These are phyloP conservation scores for Erucastrum elatum DNA, from an alignment of 345 rosid genomes.

Conservation along the genomic window DNA sequence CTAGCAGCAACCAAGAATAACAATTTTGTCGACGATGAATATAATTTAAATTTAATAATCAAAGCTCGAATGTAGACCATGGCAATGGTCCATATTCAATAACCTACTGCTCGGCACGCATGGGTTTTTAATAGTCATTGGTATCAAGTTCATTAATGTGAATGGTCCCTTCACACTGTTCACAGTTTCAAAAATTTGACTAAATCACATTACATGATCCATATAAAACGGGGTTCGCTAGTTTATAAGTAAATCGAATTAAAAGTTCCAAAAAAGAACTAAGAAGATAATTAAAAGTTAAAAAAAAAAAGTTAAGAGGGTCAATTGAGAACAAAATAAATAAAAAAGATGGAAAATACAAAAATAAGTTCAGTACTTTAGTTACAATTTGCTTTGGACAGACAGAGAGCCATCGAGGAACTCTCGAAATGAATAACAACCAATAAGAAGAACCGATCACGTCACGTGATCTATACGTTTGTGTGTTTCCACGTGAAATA, in stretches of 20 bases:
- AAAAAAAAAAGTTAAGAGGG: too few species aligned
- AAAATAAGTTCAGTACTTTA: too few species aligned
- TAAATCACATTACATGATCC: neutral
- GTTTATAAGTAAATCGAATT: too few species aligned
- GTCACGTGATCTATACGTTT: neutral
- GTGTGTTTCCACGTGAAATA: neutral
- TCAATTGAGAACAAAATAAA: neutral
- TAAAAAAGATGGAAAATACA: neutral
- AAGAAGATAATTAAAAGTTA: too few species aligned
- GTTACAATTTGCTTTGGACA: neutral
- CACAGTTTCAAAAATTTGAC: neutral
- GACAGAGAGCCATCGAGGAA: too few species aligned
- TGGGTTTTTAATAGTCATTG: neutral
- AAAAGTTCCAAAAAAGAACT: too few species aligned
- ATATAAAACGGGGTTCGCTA: neutral
- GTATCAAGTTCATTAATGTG: neutral
- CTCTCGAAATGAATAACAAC: neutral
- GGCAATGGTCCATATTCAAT: neutral
- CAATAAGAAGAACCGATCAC: neutral
- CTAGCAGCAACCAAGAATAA: neutral
- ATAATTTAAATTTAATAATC: neutral
- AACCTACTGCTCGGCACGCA: neutral
- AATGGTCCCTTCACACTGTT: neutral
- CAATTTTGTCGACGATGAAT: neutral
- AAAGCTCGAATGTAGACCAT: neutral